Evolutionary conservation across 106 monocot genomes (phyloP).

Genomic region (Allium fistulosum): DNA sequence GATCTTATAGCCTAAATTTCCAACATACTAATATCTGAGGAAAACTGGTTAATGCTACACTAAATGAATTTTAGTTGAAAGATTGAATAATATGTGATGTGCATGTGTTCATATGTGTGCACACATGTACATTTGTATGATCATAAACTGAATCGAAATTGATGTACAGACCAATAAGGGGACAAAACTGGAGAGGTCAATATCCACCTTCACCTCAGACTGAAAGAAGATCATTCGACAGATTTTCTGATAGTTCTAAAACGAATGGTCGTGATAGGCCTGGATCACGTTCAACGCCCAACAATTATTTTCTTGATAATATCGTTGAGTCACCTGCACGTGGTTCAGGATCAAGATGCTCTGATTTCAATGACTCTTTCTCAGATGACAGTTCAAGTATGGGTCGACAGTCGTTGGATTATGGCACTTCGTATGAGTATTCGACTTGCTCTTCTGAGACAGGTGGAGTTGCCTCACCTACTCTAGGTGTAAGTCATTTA

Average conservation of each 20-base stretch:
- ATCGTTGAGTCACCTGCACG: constrained; percentile 6
- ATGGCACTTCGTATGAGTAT: constrained; percentile 25
- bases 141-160: too few species aligned
- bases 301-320: constrained; percentile 12
- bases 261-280: constrained; percentile 16
- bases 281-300: constrained; percentile 10
- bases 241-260: constrained; percentile 17
- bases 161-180: constrained; percentile 17
- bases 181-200: constrained; percentile 19
- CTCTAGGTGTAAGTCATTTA: constrained; percentile 18
- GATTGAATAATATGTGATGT: too few species aligned
- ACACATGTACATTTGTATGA: too few species aligned
- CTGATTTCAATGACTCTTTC: constrained; percentile 18
- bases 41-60: too few species aligned
- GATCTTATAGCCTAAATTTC: too few species aligned
- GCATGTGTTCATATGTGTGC: too few species aligned
- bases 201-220: constrained; percentile 15
- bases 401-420: constrained; percentile 29
- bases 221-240: constrained; percentile 33
- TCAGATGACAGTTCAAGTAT: constrained; percentile 22
- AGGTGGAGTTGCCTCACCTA: constrained; percentile 9
- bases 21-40: too few species aligned
- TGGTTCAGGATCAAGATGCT: constrained; percentile 16
- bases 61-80: too few species aligned
- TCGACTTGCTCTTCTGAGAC: constrained; percentile 5